Evolutionary conservation across 345 rosid species (phyloP), one percentile per base, ranked within the genome.

Genomic region (Arabidopsis arenosa): DNA sequence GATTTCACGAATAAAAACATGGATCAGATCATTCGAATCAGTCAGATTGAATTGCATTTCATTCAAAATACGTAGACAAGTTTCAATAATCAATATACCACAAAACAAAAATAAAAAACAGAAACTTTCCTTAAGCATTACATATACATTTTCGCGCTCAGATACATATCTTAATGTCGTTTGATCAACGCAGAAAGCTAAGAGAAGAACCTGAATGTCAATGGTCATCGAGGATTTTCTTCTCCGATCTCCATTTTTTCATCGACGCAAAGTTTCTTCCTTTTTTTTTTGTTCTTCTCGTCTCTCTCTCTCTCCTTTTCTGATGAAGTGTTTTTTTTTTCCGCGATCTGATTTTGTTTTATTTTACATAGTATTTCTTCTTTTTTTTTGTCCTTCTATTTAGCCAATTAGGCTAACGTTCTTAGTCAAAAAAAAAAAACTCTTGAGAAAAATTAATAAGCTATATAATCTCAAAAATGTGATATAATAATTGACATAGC

Each of bases 191-290:
- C 6, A 45, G 37, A 65, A 61, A 70, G 63, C 18, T 58, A 32
- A 72, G 48, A 60, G 76, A 73, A 73, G 75, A 62, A 82, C 85
- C 86, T 71, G 26, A n/a, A 65, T 44, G 75, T 71, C 75, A 80
- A 57, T 37, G 79, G 66, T 82, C 73, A 68, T 68, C 80, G 80
- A 85, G 84, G 83, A 54, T 83, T 55, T 79, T 73, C 83, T 83
- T 84, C 85, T 82, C 86, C 83, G 66, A 78, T 72, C 81, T 43
- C 70, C 81, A 78, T 80, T 82, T 66, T 83, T 83, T 74, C 86
- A 77, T 66, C 73, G 71, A 53, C 66, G 53, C 12, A 52, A 62
- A 67, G 73, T 35, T 78, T 71, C 17, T 68, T 75, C 70, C 73
- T 80, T 82, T 75, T 83, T 78, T 48, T 14, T 21, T 39, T 37